Conservation (phyloP, 768 basidiomycete genomes). For the Amanita exitialis region DNA sequence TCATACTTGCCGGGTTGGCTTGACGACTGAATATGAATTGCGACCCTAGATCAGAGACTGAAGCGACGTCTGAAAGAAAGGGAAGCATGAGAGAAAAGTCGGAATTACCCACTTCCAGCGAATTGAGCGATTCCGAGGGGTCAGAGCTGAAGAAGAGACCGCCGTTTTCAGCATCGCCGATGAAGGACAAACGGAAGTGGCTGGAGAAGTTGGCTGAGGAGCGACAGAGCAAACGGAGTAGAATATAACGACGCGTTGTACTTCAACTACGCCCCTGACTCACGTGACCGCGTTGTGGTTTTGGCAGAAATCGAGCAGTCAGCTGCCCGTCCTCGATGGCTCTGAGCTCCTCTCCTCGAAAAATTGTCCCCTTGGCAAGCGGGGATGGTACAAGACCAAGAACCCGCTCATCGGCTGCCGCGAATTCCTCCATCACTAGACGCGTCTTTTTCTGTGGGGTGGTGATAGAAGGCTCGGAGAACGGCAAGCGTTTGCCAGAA, state of each 20-base stretch:
- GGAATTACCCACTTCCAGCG: neutral
- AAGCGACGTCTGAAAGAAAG: neutral
- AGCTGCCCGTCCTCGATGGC: constrained; percentile 32
- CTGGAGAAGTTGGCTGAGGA: constrained; percentile 22
- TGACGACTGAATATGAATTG: constrained; percentile 2
- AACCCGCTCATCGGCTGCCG: constrained; percentile 20
- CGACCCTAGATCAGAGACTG: constrained; percentile 4
- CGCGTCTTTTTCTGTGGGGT: constrained; percentile 88
- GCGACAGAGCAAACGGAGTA: constrained; percentile 11
- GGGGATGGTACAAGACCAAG: constrained; percentile 50
- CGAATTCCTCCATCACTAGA: constrained; percentile 41
- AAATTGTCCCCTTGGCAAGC: constrained; percentile 61
- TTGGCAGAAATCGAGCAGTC: neutral
- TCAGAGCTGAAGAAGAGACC: constrained; percentile 5
- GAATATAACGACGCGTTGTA: constrained; percentile 5
- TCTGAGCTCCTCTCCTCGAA: constrained; percentile 60
- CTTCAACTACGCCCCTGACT: neutral
- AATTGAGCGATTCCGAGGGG: neutral
- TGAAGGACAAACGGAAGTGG: constrained; percentile 21
- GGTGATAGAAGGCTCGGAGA: constrained; percentile 76
- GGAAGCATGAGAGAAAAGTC: neutral
- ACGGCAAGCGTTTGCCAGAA: constrained; percentile 56
- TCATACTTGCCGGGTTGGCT: constrained; percentile 5
- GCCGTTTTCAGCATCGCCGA: constrained; percentile 20
- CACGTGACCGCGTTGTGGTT: constrained; percentile 5